phyloP scores from a whole-genome alignment of 228 moss, liverwort and hornwort genomes.

The Sphagnum fallax region DNA sequence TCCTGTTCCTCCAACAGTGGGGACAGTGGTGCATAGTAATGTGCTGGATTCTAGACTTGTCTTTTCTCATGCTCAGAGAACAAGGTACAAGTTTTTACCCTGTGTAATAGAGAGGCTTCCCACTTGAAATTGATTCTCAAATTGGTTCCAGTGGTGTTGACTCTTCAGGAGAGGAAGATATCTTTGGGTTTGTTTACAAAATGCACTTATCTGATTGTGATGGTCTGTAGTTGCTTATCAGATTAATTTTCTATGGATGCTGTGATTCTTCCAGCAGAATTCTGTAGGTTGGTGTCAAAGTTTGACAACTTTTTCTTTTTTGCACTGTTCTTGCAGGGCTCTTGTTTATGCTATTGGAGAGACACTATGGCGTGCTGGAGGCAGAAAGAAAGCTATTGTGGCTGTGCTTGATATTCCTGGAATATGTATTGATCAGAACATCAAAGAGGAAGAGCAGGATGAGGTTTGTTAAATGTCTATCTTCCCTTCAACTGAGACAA shows the following conservation, averaged over 20 bases:
- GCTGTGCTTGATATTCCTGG: conserved; percentile 87
- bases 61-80: conserved; percentile 21
- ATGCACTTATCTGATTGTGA: too few species aligned
- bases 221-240: too few species aligned
- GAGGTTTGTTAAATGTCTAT: conserved; percentile 37
- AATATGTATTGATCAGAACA: conserved; percentile 42
- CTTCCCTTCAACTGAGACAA: too few species aligned
- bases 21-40: conserved; percentile 27
- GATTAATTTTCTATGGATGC: too few species aligned
- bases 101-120: too few species aligned
- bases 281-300: not conserved
- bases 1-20: conserved; percentile 4
- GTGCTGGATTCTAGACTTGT: conserved; percentile 23
- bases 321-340: conserved; percentile 41
- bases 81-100: conserved; percentile 18
- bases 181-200: too few species aligned
- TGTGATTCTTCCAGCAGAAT: not conserved
- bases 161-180: not conserved
- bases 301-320: not conserved
- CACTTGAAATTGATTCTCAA: too few species aligned
- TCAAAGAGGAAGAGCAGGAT: conserved; percentile 86
- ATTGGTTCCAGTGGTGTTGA: not conserved
- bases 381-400: conserved; percentile 68
- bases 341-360: conserved; percentile 93
- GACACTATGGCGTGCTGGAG: conserved; percentile 94